Conservation (phyloP, 2,329 filamentous ascomycete genomes). For the Hawksworthiomyces lignivorus region DNA sequence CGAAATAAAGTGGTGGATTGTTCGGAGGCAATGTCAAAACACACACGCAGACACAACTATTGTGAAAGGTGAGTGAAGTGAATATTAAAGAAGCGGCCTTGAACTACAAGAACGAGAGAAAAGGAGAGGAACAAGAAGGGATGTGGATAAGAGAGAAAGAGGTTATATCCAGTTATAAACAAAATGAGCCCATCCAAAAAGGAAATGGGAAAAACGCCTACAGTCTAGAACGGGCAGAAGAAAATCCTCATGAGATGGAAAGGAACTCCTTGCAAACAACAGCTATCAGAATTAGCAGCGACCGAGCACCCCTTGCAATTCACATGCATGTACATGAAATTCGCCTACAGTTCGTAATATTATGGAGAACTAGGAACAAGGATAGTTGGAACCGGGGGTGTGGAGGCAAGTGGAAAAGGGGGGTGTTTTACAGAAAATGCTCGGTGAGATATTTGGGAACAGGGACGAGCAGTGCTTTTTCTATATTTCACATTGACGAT, state of each 20-base stretch:
- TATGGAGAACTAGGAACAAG: not conserved
- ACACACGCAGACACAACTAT: slow-evolving; percentile 1
- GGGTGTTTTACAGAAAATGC: not conserved
- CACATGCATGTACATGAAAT: slow-evolving; percentile 3
- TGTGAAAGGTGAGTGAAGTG: slow-evolving; percentile 2
- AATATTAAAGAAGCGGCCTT: slow-evolving; percentile 4
- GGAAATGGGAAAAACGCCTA: not conserved
- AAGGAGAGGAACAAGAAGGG: slow-evolving; percentile 1
- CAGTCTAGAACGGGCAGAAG: too few species aligned
- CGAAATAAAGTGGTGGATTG: not conserved
- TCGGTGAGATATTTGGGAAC: slow-evolving; percentile 15
- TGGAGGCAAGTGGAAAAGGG: not conserved
- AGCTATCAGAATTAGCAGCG: too few species aligned
- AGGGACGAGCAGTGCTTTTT: too few species aligned
- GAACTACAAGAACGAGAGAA: slow-evolving; percentile 4
- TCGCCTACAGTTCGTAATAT: slow-evolving; percentile 1
- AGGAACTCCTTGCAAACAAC: not conserved
- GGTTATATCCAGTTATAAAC: too few species aligned
- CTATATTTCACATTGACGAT: too few species aligned
- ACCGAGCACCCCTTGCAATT: too few species aligned
- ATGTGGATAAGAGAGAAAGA: not conserved
- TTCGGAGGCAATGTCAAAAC: not conserved
- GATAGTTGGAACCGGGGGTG: not conserved
- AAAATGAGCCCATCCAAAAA: not conserved
- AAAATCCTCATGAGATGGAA: not conserved